Evolutionary conservation across 306 rosid species (phyloP).

Genomic region (Rubus parviflorus): DNA sequence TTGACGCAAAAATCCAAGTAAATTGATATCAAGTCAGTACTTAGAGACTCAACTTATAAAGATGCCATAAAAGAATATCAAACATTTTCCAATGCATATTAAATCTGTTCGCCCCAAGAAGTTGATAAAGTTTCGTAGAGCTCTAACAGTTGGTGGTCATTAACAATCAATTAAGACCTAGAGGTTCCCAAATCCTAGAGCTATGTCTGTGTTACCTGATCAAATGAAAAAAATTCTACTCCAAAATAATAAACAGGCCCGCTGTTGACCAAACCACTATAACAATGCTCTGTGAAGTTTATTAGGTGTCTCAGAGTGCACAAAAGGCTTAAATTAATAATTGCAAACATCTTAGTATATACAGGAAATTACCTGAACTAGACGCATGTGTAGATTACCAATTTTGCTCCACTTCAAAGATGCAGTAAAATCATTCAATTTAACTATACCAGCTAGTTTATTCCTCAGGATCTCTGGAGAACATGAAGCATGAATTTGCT

Average conservation of each 20-base stretch:
- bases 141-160: not conserved
- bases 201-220: not conserved
- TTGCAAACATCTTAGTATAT: not conserved
- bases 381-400: conserved; percentile 56
- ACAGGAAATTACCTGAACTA: conserved; percentile 56
- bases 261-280: not conserved
- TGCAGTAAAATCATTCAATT: conserved; percentile 45
- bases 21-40: not conserved
- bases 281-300: not conserved
- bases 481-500: conserved; percentile 68
- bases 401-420: conserved; percentile 85
- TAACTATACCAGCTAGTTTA: conserved; percentile 49
- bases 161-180: not conserved
- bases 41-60: not conserved
- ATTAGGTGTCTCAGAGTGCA: not conserved
- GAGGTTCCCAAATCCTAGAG: not conserved
- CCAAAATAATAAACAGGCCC: not conserved
- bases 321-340: not conserved
- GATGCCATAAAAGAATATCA: too few relatives aligned
- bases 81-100: not conserved
- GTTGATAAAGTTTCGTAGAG: not conserved
- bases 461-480: conserved; percentile 49
- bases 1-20: not conserved
- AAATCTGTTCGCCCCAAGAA: not conserved
- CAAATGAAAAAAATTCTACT: not conserved